phyloP scores from a whole-genome alignment of 2,329 filamentous ascomycete genomes.

The Penicillium sp. region DNA sequence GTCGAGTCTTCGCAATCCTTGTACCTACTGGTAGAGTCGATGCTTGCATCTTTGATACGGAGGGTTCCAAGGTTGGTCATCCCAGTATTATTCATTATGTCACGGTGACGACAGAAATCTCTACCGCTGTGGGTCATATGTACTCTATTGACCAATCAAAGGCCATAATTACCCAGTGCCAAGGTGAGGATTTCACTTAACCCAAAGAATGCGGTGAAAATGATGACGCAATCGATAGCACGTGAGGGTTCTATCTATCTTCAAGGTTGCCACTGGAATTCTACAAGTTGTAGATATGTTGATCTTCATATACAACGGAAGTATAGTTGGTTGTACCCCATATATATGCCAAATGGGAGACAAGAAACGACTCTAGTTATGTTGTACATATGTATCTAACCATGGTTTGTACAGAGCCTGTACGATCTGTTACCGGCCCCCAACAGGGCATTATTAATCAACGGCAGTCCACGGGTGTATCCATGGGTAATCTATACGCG shows the following conservation, averaged over 20 bases:
- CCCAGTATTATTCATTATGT: conserved; percentile 9
- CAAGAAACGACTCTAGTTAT: not conserved
- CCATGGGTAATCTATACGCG: not conserved
- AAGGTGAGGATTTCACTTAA: not conserved
- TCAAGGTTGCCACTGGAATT: not conserved
- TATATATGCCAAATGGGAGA: too few species aligned
- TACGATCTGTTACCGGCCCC: not conserved
- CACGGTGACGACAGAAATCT: conserved; percentile 12
- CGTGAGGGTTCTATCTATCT: not conserved
- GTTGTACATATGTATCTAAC: not conserved
- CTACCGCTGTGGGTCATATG: not conserved
- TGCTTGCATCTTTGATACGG: conserved; percentile 6
- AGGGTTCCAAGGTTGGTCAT: not conserved
- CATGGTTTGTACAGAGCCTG: not conserved
- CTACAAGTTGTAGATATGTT: not conserved
- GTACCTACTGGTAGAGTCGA: not conserved
- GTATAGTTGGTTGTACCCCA: not conserved
- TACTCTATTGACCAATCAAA: not conserved
- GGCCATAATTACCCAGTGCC: not conserved
- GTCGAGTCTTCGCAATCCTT: not conserved
- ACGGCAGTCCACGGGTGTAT: not conserved
- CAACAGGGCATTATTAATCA: not conserved
- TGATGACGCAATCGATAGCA: conserved; percentile 9
- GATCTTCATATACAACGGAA: not conserved
- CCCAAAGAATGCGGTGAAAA: conserved; percentile 11